Evolutionary conservation across 352 stramenopile genomes (phyloP).

Genomic region (Pythium sp.): DNA sequence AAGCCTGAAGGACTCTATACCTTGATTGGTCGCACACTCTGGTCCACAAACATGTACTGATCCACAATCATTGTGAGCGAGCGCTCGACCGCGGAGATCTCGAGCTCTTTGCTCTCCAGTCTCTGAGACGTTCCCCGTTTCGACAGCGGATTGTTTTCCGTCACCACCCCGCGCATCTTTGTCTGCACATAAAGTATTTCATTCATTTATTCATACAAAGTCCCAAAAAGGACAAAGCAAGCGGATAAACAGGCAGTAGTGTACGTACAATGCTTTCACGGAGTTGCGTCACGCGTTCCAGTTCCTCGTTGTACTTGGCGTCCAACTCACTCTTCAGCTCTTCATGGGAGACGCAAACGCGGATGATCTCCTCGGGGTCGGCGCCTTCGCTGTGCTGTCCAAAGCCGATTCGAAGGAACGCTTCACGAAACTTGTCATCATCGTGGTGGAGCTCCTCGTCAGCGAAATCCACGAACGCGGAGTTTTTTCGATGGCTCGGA

Average conservation of each 20-base stretch:
- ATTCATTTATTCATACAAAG: background rate
- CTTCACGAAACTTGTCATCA: conserved; percentile 41
- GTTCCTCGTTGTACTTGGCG: conserved; percentile 54
- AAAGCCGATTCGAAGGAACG: conserved; percentile 73
- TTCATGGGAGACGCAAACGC: conserved; percentile 60
- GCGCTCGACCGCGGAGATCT: conserved; percentile 59
- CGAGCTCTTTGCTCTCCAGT: conserved; percentile 67
- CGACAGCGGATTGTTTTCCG: conserved; percentile 54
- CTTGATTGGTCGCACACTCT: conserved; percentile 75
- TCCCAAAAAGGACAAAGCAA: background rate
- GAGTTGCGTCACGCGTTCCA: conserved; percentile 48
- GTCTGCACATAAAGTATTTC: conserved; percentile 21
- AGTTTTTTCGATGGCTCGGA: conserved; percentile 10
- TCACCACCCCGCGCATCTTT: conserved; percentile 42
- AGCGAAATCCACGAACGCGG: background rate
- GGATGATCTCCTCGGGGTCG: conserved; percentile 69
- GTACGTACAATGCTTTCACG: conserved; percentile 60
- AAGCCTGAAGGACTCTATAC: conserved; percentile 20
- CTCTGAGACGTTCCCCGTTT: conserved; percentile 64
- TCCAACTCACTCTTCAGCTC: conserved; percentile 70
- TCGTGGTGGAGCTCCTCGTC: conserved; percentile 18
- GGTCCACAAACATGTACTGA: conserved; percentile 82
- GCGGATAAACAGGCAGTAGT: background rate
- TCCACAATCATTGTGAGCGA: conserved; percentile 68
- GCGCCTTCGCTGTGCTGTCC: conserved; percentile 46